Evolutionary conservation across 2,329 filamentous ascomycete species (phyloP).

Genomic region (Dactylellina parvicollis): DNA sequence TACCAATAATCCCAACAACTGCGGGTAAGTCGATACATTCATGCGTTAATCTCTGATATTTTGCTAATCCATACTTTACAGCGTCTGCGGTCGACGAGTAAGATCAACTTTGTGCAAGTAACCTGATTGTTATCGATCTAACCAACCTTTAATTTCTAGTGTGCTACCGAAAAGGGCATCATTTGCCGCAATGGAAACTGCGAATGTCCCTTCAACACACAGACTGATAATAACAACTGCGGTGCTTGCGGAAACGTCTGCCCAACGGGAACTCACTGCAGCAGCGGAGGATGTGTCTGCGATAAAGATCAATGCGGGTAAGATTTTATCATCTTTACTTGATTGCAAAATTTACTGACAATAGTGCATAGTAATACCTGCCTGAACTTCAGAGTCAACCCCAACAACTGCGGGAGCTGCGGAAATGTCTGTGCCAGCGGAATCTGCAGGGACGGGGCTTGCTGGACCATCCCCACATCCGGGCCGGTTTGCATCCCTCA

Average conservation of each 20-base stretch:
- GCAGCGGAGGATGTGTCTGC: conserved; percentile 24
- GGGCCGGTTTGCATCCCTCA: conserved; percentile 29
- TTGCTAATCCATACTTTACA: neutral
- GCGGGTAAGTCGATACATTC: neutral
- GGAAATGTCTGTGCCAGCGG: conserved; percentile 43
- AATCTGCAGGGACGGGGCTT: conserved; percentile 24
- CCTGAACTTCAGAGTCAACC: conserved; percentile 28
- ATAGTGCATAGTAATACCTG: conserved; percentile 19
- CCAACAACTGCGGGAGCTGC: conserved; percentile 50
- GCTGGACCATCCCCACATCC: conserved; percentile 3
- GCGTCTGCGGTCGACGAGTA: conserved; percentile 17
- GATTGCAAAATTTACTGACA: neutral
- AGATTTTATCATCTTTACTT: neutral
- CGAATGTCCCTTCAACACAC: conserved; percentile 7
- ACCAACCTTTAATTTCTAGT: conserved; percentile 4
- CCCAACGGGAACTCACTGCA: conserved; percentile 45
- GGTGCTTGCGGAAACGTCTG: conserved; percentile 50
- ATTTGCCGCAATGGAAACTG: conserved; percentile 20
- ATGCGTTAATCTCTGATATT: neutral
- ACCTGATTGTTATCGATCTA: neutral
- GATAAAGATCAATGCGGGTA: conserved; percentile 49
- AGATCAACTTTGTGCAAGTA: neutral
- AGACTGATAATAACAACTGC: conserved; percentile 49
- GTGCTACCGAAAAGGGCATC: conserved; percentile 17
- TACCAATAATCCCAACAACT: conserved; percentile 15